phyloP scores from a whole-genome alignment of 1,139 yeast species.

The Ogataea hybrid region DNA sequence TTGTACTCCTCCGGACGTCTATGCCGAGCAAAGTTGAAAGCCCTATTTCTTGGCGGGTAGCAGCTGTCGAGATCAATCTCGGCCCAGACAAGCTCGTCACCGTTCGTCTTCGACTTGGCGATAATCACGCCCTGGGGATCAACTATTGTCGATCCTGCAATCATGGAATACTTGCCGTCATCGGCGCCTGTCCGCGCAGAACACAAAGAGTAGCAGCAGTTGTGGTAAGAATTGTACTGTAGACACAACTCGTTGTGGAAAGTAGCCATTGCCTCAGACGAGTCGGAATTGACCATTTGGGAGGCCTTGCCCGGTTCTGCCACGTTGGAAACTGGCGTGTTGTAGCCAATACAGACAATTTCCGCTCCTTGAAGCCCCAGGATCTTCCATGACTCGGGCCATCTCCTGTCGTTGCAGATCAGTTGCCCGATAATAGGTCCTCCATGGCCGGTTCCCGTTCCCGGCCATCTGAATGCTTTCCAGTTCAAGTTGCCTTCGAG shows the following conservation, averaged over 20 bases:
- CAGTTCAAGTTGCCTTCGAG: slow-evolving; percentile 33
- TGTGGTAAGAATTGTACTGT: slow-evolving; percentile 35
- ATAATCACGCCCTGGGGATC: slow-evolving; percentile 35
- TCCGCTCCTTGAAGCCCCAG: slow-evolving; percentile 26
- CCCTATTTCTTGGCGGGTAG: slow-evolving; percentile 33
- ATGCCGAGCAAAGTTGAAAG: slow-evolving; percentile 37
- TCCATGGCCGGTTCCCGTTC: slow-evolving; percentile 17
- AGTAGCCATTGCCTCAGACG: slow-evolving; percentile 28
- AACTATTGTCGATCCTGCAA: slow-evolving; percentile 36
- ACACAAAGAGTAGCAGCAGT: slow-evolving; percentile 34
- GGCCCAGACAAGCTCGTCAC: slow-evolving; percentile 34
- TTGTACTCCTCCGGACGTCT: slow-evolving; percentile 33
- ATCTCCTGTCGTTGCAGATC: slow-evolving; percentile 39
- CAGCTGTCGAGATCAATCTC: slow-evolving; percentile 36
- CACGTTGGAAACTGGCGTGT: slow-evolving; percentile 14
- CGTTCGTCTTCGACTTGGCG: slow-evolving; percentile 35
- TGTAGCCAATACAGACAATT: slow-evolving; percentile 24
- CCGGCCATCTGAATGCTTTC: slow-evolving; percentile 30
- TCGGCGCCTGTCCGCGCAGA: slow-evolving; percentile 37
- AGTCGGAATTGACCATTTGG: slow-evolving; percentile 14
- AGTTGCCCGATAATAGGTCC: slow-evolving; percentile 26
- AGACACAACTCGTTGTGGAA: slow-evolving; percentile 36
- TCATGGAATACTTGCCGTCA: slow-evolving; percentile 34
- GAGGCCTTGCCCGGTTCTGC: slow-evolving; percentile 5
- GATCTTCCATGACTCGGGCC: slow-evolving; percentile 40